Evolutionary conservation across 176 grass and related monocot genomes (phyloP).

Genomic region (Metroxylon sagu): DNA sequence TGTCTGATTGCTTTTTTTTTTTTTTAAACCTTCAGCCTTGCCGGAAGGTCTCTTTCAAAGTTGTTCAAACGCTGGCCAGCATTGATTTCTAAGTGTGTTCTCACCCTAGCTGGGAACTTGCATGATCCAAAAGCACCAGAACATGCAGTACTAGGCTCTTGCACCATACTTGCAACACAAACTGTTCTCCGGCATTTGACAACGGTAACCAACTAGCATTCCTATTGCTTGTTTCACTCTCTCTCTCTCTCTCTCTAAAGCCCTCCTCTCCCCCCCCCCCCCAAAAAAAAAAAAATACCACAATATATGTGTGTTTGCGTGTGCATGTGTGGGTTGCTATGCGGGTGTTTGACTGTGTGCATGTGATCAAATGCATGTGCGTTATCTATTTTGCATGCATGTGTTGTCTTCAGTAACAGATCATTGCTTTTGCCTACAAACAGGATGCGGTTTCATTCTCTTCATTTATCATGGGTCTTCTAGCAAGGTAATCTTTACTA

Average conservation of each 20-base stretch:
- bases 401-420: too few species aligned
- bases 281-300: too few species aligned
- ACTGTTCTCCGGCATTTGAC: constrained; percentile 73
- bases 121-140: constrained; percentile 59
- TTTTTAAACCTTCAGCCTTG: constrained; percentile 34
- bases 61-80: constrained; percentile 83
- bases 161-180: constrained; percentile 54
- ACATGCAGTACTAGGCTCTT: constrained; percentile 82
- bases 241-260: too few species aligned
- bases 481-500: constrained; percentile 53
- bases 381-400: too few species aligned
- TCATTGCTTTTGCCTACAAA: constrained; percentile 16
- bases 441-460: constrained; percentile 73
- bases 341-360: too few species aligned
- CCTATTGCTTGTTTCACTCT: neutral
- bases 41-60: constrained; percentile 71
- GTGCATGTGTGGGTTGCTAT: too few species aligned
- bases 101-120: constrained; percentile 49
- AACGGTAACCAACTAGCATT: constrained; percentile 34
- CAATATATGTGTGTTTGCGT: too few species aligned
- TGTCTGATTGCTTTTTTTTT: too few species aligned
- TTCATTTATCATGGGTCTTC: constrained; percentile 79
- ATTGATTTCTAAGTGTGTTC: constrained; percentile 67
- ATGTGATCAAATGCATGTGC: too few species aligned
- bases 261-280: too few species aligned